Evolutionary conservation across 2,329 filamentous ascomycete species (phyloP).

Genomic region (Calonectria leucothoes): DNA sequence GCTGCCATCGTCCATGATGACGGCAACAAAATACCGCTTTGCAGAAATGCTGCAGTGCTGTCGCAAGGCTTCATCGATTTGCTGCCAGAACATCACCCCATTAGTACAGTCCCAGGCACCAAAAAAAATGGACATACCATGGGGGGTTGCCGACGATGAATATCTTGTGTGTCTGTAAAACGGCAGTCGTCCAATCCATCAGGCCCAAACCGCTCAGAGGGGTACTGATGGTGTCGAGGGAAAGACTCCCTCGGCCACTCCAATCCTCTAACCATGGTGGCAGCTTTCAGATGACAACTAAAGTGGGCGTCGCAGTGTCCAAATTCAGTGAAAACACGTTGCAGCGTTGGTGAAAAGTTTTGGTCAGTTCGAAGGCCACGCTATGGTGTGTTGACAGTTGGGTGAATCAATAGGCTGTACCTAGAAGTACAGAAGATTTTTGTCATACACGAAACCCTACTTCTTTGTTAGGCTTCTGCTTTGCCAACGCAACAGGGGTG

Average conservation of each 20-base stretch:
- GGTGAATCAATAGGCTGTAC: background rate
- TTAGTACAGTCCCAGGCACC: conserved; percentile 22
- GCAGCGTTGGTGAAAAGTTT: background rate
- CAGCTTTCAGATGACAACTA: background rate
- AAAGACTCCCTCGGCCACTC: conserved; percentile 53
- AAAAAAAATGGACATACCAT: conserved; percentile 47
- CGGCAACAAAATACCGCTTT: conserved; percentile 64
- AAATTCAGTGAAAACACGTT: background rate
- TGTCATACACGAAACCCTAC: background rate
- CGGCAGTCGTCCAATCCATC: conserved; percentile 48
- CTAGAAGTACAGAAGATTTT: background rate
- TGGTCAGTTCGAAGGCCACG: too few relatives aligned
- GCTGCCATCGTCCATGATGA: conserved; percentile 60
- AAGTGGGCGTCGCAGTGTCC: background rate
- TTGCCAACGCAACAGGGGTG: background rate
- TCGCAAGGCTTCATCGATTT: conserved; percentile 63
- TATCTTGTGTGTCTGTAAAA: conserved; percentile 49
- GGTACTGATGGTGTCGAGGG: conserved; percentile 49
- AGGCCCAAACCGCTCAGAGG: conserved; percentile 43
- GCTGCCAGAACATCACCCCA: conserved; percentile 44
- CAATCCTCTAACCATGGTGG: conserved; percentile 51
- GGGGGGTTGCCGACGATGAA: conserved; percentile 51
- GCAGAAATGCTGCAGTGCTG: conserved; percentile 64
- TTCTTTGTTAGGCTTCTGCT: background rate
- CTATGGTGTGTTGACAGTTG: background rate